These are phyloP conservation scores for Phytophthora niederhauseri DNA, from an alignment of 352 stramenopile genomes.

Conservation along the genomic window DNA sequence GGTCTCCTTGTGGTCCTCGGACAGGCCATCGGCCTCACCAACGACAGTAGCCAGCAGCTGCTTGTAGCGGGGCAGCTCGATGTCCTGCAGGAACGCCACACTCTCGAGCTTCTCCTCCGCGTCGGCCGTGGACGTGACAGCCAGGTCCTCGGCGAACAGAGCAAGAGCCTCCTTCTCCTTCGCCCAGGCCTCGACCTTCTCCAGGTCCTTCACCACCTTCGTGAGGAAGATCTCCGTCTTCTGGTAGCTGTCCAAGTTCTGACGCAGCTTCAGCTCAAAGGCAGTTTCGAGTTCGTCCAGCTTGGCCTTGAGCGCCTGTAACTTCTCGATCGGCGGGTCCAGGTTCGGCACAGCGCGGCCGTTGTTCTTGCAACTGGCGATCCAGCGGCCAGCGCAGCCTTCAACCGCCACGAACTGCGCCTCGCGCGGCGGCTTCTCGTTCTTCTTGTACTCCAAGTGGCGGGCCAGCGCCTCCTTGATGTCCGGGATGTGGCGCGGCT, in stretches of 20 bases:
- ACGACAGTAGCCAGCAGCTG: conserved; percentile 72
- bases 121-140: conserved; percentile 61
- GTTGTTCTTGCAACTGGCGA: conserved; percentile 91
- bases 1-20: conserved; percentile 70
- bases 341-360: conserved; percentile 72
- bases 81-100: conserved; percentile 81
- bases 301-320: conserved; percentile 77
- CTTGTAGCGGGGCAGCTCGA: conserved; percentile 88
- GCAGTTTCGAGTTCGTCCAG: conserved; percentile 72
- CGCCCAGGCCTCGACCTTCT: conserved; percentile 82
- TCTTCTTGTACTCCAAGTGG: conserved; percentile 89
- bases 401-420: conserved; percentile 83
- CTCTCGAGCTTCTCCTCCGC: conserved; percentile 87
- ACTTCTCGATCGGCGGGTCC: conserved; percentile 75
- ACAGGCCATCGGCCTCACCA: conserved; percentile 67
- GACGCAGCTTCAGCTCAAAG: conserved; percentile 73
- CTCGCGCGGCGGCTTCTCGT: conserved; percentile 84
- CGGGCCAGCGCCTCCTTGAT: conserved; percentile 68
- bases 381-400: conserved; percentile 80
- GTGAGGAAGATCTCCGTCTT: conserved; percentile 85
- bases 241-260: conserved; percentile 83
- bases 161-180: conserved; percentile 81
- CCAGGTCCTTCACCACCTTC: conserved; percentile 86
- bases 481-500: conserved; percentile 69
- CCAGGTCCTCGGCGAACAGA: conserved; percentile 66